Base-by-base conservation (phyloP, 1,284 basidiomycete species). In the Austroboletus niveus region DNA sequence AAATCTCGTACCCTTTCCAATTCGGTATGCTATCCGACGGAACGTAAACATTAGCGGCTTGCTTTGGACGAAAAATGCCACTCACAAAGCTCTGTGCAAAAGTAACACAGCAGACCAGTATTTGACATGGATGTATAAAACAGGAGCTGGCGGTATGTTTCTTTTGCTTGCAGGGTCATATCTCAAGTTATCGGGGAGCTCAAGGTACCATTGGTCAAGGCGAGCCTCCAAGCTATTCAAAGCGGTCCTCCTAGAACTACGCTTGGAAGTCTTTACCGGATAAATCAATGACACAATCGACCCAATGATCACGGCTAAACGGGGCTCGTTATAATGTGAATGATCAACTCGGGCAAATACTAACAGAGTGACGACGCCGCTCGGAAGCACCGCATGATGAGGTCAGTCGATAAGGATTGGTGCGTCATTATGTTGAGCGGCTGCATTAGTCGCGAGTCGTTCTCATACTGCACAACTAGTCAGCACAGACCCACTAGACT, bases 71-170 rank as follows among this genome's bases (percentile, higher is more conserved):
- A 48, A 40, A 44, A 47, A 30, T 42, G 27, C 9, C 29, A 78
- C 89, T 75, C 66, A 91, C 88, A 89, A 93, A 20, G 88, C 89
- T 38, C 92, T 80, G 68, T 93, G 82, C 31, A 93, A 75, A 31
- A 93, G 73, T 17, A 93, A 74, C 7, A 93, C 81, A 12, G 87
- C 78, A 10, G 80, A 82, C 79, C 88, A 91, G 66, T 93, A 92
- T 60, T 88, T 78, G 48, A 90, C 77, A 60, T 94, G 88, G 31
- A 93, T 72, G 45, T 83, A 77, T 22, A 93, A 65, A 29, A 92
- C 75, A 53, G 86, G 82, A 5, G 86, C 83, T 6, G 84, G 76
- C 11, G 84, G 82, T 9, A 74, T 64, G 10, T 68, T 69, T 46
- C 78, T 73, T 57, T 77, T 78, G 56, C 74, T 80, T 14, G 76